Evolutionary conservation across 257 asterid species (phyloP).

Genomic region (Forsythia suspensa): DNA sequence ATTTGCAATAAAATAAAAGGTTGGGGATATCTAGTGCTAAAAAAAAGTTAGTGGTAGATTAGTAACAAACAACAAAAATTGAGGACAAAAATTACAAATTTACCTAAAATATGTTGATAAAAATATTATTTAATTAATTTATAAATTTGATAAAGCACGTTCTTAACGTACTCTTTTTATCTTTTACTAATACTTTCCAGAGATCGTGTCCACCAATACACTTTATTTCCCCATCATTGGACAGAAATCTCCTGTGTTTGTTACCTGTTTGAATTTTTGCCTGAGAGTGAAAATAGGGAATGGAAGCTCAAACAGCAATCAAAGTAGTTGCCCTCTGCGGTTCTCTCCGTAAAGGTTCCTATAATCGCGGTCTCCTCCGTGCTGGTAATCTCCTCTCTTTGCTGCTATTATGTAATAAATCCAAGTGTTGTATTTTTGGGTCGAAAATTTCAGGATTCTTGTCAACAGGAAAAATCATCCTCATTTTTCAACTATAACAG

Average conservation of each 20-base stretch:
- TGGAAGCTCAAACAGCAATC: slow-evolving; percentile 34
- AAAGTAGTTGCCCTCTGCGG: slow-evolving; percentile 67
- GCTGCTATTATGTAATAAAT: neutral
- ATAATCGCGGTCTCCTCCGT: slow-evolving; percentile 59
- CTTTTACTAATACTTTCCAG: no score
- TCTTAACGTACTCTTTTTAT: no score
- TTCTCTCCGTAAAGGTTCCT: slow-evolving; percentile 68
- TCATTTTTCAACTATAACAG: neutral
- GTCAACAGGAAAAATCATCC: neutral
- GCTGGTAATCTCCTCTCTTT: slow-evolving; percentile 41
- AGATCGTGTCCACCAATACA: neutral
- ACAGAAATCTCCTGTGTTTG: neutral
- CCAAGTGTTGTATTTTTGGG: neutral
- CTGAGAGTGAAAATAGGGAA: slow-evolving; percentile 9
- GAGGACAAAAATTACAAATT: no score
- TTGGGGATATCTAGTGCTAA: no score
- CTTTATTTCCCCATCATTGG: neutral
- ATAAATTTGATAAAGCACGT: no score
- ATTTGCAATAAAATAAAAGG: no score
- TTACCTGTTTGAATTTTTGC: neutral
- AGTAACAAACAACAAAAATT: no score
- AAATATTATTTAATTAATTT: no score
- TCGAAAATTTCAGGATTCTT: neutral
- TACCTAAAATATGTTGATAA: no score
- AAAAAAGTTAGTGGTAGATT: no score